A percentile compares a stretch with the other conserved stretches of the same genome.
Conservation (phyloP, 306 rosid genomes). For the Cicer judaicum region DNA sequence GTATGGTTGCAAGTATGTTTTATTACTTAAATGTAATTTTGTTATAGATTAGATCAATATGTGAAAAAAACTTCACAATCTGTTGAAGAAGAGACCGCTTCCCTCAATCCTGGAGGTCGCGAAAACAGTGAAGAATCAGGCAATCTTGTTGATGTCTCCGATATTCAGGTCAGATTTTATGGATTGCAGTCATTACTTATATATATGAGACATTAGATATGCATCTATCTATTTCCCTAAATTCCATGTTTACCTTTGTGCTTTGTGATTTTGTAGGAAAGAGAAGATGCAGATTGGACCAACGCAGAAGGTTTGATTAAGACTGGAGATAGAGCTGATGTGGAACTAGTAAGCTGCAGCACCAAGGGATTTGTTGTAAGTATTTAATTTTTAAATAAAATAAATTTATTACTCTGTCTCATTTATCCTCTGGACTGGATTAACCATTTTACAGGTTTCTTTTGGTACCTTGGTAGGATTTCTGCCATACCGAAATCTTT, state of each 20-base stretch:
- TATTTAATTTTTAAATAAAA: constrained; percentile 39
- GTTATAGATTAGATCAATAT: constrained; percentile 65
- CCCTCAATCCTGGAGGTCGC: constrained; percentile 38
- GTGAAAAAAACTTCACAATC: constrained; percentile 49
- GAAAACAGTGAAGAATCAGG: constrained; percentile 45
- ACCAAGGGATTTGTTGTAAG: constrained; percentile 90
- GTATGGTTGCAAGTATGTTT: constrained; percentile 39
- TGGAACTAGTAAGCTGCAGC: constrained; percentile 82
- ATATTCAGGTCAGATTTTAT: constrained; percentile 59
- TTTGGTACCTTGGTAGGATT: constrained; percentile 88
- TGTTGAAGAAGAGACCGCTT: constrained; percentile 43
- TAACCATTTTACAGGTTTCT: constrained; percentile 73
- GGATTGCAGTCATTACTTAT: constrained; percentile 19
- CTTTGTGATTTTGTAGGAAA: constrained; percentile 53
- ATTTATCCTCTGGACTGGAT: constrained; percentile 45
- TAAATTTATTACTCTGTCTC: constrained; percentile 9
- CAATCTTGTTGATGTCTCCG: constrained; percentile 49
- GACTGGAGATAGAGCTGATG: constrained; percentile 68
- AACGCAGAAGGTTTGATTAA: constrained; percentile 65
- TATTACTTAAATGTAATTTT: constrained; percentile 45
- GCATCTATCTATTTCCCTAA: constrained; percentile 33
- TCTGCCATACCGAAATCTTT: constrained; percentile 88
- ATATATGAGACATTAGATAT: constrained; percentile 3
- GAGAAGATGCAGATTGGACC: constrained; percentile 77
- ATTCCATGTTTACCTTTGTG: constrained; percentile 29